Percentiles rank a stretch among this genome's conserved stretches.
Conservation (phyloP, 2,329 filamentous ascomycete genomes). For the Cladophialophora psammophila region DNA sequence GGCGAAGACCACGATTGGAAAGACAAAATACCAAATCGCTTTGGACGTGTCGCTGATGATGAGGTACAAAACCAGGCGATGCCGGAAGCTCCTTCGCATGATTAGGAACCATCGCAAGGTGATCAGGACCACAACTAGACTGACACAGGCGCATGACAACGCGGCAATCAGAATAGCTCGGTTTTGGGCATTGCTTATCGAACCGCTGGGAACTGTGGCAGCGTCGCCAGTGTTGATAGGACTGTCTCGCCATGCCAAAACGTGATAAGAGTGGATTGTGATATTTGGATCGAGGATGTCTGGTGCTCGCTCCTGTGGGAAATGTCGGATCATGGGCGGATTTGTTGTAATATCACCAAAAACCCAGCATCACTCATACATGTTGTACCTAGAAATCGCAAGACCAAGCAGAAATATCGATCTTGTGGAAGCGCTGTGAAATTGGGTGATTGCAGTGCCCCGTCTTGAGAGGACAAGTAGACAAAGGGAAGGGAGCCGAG, state of each 20-base stretch:
- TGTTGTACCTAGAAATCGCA: background rate
- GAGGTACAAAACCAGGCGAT: constrained; percentile 76
- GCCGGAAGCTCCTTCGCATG: constrained; percentile 77
- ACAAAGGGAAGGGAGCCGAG: background rate
- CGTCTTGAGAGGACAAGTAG: background rate
- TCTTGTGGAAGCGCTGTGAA: background rate
- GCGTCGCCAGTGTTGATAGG: background rate
- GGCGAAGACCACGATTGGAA: constrained; percentile 66
- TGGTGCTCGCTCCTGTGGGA: constrained; percentile 1
- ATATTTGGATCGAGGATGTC: background rate
- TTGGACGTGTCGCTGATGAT: constrained; percentile 77
- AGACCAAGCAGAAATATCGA: background rate
- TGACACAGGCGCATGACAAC: constrained; percentile 58
- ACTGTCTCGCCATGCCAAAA: constrained; percentile 5
- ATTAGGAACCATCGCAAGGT: constrained; percentile 75
- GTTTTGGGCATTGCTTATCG: constrained; percentile 37
- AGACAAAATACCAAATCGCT: constrained; percentile 71
- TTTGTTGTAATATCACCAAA: background rate
- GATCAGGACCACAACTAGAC: constrained; percentile 63
- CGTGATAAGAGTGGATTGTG: constrained; percentile 6
- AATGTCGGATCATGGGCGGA: constrained; percentile 1
- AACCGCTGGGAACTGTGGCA: constrained; percentile 8
- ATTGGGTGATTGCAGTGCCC: background rate
- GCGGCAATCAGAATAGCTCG: constrained; percentile 52
- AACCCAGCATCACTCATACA: constrained; percentile 1